phyloP scores from a whole-genome alignment of 2,329 filamentous ascomycete species.

The Fusarium veterinarium region DNA sequence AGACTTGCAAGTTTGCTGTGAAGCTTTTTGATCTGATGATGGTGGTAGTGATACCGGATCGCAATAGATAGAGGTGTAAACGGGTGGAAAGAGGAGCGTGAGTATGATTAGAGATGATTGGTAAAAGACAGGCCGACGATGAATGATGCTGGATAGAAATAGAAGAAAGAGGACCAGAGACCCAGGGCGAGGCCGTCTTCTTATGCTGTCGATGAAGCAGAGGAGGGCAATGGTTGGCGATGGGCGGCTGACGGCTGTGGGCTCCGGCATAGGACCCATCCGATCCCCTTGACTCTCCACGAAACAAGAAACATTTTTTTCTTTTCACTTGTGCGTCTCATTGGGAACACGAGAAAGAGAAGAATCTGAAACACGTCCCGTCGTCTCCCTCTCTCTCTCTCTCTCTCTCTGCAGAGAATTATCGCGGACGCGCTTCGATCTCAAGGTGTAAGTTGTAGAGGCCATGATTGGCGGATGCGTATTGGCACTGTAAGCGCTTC shows the following conservation, averaged over 20 bases:
- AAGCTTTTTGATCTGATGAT: conserved; percentile 36
- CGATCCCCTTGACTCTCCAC: conserved; percentile 27
- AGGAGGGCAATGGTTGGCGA: conserved; percentile 38
- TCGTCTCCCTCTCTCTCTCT: background rate
- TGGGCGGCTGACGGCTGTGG: conserved; percentile 23
- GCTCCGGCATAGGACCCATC: conserved; percentile 37
- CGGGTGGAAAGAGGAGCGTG: background rate
- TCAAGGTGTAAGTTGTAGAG: conserved; percentile 31
- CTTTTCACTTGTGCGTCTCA: background rate
- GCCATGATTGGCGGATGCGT: conserved; percentile 23
- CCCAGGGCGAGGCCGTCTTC: conserved; percentile 47
- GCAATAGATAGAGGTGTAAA: conserved; percentile 6
- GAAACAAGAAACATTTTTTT: conserved; percentile 37
- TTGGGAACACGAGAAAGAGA: conserved; percentile 34
- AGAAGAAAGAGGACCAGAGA: conserved; percentile 23
- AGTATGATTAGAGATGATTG: conserved; percentile 37
- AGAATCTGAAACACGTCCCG: background rate
- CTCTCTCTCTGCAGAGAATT: background rate
- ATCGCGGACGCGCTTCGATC: conserved; percentile 30
- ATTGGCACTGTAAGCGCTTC: conserved; percentile 32
- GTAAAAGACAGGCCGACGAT: conserved; percentile 43
- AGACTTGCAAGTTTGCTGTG: conserved; percentile 22
- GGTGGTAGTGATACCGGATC: conserved; percentile 40
- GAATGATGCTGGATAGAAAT: conserved; percentile 9
- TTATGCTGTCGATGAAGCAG: conserved; percentile 38